Evolutionary conservation across 2,329 filamentous ascomycete species (phyloP), one percentile per base, ranked within the genome.

Genomic region (Gaeumannomyces sp.): DNA sequence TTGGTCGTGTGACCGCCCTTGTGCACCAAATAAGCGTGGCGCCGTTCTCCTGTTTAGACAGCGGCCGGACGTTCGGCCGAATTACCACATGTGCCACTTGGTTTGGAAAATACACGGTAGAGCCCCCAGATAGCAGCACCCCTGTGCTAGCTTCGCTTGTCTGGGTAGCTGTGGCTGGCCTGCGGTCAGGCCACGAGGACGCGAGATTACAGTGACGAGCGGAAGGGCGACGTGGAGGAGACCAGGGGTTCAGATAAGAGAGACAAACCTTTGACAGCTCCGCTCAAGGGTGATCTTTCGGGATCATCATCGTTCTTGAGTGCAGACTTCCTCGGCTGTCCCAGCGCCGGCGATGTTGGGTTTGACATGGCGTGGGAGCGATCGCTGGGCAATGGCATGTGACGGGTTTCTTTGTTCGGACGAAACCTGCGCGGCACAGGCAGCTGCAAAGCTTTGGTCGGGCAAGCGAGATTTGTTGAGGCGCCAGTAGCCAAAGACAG

Each of bases 181-280:
- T 53, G 13, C 19, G 22, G 22, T 35, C 16, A 60, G 22, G 59
- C 28, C 11, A 35, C 59, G 27, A 35, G 59, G 31, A 4, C 14
- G 29, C 16, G 59, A 31, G 59, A 60, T 13, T 31, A 10, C 7
- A 22, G 57, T 1, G 19, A 59, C 29, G 57, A 29, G 27, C 27
- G 57, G n/a, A 22, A 59, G 14, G 7, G 35, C 22, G 35, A 27
- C 57, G 38, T 45, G 38, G 59, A 60, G 59, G 38, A 50, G 35
- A 60, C 35, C 33, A 65, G 33, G 31, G 61, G 64, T 61, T 60
- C 61, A 64, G 56, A 28, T 27, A 62, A 35, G 31, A 14, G 78
- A 66, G 19, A 78, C 78, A 66, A 71, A 82, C 80, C 80, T 79
- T 82, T 82, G 58, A 75, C 69, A 53, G 76, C 72, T 62, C 74